A percentile compares a stretch with the other conserved stretches of the same genome.
phyloP scores from a whole-genome alignment of 2,329 filamentous ascomycete genomes.

The Orbilia blumenaviensis region DNA sequence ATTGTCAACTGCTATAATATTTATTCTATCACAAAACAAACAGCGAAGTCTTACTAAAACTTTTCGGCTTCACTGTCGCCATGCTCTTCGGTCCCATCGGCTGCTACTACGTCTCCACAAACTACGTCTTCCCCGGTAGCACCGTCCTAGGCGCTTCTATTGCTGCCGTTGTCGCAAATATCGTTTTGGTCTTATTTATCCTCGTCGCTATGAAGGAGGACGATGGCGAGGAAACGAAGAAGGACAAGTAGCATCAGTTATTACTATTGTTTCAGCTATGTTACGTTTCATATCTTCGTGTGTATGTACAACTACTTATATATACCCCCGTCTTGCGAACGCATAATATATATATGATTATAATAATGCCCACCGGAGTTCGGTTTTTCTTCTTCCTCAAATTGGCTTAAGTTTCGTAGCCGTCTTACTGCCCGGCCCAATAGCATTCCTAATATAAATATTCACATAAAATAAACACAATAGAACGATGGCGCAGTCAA shows the following conservation, averaged over 20 bases:
- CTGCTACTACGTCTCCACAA: conserved; percentile 83
- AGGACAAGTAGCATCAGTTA: conserved; percentile 64
- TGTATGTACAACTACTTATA: too few relatives aligned
- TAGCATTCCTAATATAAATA: too few relatives aligned
- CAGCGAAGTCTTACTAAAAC: conserved; percentile 86
- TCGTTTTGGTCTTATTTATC: conserved; percentile 89
- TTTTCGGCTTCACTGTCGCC: conserved; percentile 86
- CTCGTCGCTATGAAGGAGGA: conserved; percentile 93
- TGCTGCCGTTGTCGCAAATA: conserved; percentile 88
- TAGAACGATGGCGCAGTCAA: too few relatives aligned
- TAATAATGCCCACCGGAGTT: background rate
- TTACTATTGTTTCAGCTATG: background rate
- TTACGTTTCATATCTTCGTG: background rate
- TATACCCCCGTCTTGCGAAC: background rate
- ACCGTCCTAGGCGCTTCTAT: conserved; percentile 61
- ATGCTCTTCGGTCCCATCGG: conserved; percentile 90
- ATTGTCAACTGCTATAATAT: too few relatives aligned
- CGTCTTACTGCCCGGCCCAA: too few relatives aligned
- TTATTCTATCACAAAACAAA: background rate
- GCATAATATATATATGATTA: conserved; percentile 2
- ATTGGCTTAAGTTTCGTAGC: too few relatives aligned
- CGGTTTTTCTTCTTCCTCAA: background rate
- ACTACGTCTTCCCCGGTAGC: conserved; percentile 79
- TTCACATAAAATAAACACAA: too few relatives aligned
- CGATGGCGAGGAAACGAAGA: conserved; percentile 65